A percentile compares a stretch with the other conserved stretches of the same genome.
Evolutionary conservation across 2,329 filamentous ascomycete genomes (phyloP).

Genomic region (Dryadomyces quercivorus): DNA sequence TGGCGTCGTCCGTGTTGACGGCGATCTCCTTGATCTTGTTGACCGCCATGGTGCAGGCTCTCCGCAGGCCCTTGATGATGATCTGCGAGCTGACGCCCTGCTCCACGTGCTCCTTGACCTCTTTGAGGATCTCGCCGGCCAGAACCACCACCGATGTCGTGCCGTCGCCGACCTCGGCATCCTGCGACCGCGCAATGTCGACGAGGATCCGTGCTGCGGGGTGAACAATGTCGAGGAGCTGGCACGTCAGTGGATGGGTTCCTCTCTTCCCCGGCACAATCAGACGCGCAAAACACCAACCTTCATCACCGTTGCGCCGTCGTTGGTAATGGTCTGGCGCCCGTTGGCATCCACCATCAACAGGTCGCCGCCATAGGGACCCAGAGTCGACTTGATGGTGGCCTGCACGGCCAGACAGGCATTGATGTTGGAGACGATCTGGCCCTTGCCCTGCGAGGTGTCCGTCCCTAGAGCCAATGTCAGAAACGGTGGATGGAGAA

Average conservation of each 20-base stretch:
- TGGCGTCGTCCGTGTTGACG: constrained; percentile 69
- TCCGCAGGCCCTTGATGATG: constrained; percentile 91
- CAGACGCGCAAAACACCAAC: constrained; percentile 28
- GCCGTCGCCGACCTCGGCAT: constrained; percentile 95
- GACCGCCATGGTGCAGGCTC: constrained; percentile 78
- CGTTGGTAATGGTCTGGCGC: constrained; percentile 94
- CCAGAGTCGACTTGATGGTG: constrained; percentile 90
- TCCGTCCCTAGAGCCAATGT: constrained; percentile 67
- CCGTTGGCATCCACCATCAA: constrained; percentile 94
- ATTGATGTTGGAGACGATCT: constrained; percentile 97
- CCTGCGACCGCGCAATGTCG: constrained; percentile 96
- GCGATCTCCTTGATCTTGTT: constrained; percentile 99
- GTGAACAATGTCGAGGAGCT: constrained; percentile 97
- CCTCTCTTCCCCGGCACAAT: neutral
- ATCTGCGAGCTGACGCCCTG: constrained; percentile 94
- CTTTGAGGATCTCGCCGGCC: constrained; percentile 95
- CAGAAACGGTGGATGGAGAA: neutral
- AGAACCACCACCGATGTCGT: constrained; percentile 96
- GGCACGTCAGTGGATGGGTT: constrained; percentile 1
- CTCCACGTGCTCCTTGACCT: constrained; percentile 91
- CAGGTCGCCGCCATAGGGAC: constrained; percentile 92
- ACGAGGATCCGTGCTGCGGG: constrained; percentile 93
- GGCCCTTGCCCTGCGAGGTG: constrained; percentile 89
- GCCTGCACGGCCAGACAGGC: constrained; percentile 91
- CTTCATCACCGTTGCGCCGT: constrained; percentile 99